These are phyloP conservation scores for Sclerotinia minor DNA, from an alignment of 2,329 filamentous ascomycete species.

Conservation along the genomic window DNA sequence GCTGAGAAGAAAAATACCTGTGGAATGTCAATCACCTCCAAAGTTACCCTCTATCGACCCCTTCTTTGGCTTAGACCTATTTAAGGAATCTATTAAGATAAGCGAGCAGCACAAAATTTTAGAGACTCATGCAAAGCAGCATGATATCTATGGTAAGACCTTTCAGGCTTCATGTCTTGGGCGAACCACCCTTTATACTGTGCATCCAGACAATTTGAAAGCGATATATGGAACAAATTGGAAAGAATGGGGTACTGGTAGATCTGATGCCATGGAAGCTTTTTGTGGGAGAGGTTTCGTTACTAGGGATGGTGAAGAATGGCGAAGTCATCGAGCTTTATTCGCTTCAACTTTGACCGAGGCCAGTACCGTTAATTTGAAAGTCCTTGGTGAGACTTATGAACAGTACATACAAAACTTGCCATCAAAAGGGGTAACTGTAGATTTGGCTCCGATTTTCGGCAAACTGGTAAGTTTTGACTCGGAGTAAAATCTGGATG, in stretches of 20 bases:
- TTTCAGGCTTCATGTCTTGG: constrained; percentile 3
- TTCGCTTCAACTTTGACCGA: constrained; percentile 16
- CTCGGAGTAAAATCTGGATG: background rate
- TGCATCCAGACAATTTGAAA: constrained; percentile 14
- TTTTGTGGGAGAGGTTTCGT: constrained; percentile 22
- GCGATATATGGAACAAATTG: background rate
- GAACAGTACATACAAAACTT: background rate
- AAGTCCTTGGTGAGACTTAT: background rate
- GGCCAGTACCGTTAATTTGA: background rate
- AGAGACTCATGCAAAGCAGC: background rate
- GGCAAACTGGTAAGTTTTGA: background rate
- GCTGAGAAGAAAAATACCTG: background rate
- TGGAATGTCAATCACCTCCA: background rate
- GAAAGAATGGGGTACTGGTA: constrained; percentile 10
- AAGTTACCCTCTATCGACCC: background rate
- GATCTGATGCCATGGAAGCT: constrained; percentile 4
- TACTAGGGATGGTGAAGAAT: constrained; percentile 19
- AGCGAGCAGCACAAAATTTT: background rate
- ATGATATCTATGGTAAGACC: constrained; percentile 10
- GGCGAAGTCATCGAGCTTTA: constrained; percentile 1
- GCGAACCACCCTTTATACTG: background rate
- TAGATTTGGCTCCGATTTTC: constrained; percentile 10
- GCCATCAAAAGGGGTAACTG: background rate
- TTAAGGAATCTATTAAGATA: background rate
- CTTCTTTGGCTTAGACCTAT: constrained; percentile 14